Base-by-base conservation (phyloP, 129 eudicot species). In the Centella asiatica region DNA sequence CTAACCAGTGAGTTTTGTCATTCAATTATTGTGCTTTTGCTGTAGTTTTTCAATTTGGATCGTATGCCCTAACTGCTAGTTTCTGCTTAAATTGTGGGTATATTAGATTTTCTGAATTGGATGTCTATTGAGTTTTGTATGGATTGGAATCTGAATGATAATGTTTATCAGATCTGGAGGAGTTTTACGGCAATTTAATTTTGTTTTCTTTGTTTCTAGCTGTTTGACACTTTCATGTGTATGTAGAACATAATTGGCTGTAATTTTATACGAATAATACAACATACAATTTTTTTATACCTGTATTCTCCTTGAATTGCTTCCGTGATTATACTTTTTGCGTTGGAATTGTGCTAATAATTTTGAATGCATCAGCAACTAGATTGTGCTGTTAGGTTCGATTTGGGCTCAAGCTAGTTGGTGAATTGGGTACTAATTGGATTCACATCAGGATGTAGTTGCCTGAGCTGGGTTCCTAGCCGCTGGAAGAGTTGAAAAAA, bases 1-100 rank as follows among this genome's bases (percentile, higher is more conserved):
- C 79, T 93, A 29, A 77, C 99, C 63, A 82, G 98, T 92, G 23
- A 74, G 85, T 72, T 6, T 25, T 9, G 37, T 40, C 19, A 11
- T 69, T 37, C 4, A 20, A 24, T 32, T 19, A 36, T 18, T 2
- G 1, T 42, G 19, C 1, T 40, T 69, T 9, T 47, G 29, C 64
- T 62, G 29, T 58, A 47, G 27, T 4, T 29, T 19, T 22, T 19
- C 11, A 34, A 65, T 59, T 77, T 54, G 23, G 23, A 57, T 44
- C 18, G 8, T 51, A 3, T 51, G 6, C 11, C 48, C 34, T 63
- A 44, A 46, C 11, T 9, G 1, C 2, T 6, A 15, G 6, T 19
- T 31, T 52, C 9, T 13, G 4, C n/a, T 2, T 32, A n/a, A n/a
- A n/a, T n/a, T n/a, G n/a, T n/a, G n/a, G n/a, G n/a, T n/a, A n/a